Base-by-base conservation (phyloP, 345 rosid species). In the Capsella bursapastoris region DNA sequence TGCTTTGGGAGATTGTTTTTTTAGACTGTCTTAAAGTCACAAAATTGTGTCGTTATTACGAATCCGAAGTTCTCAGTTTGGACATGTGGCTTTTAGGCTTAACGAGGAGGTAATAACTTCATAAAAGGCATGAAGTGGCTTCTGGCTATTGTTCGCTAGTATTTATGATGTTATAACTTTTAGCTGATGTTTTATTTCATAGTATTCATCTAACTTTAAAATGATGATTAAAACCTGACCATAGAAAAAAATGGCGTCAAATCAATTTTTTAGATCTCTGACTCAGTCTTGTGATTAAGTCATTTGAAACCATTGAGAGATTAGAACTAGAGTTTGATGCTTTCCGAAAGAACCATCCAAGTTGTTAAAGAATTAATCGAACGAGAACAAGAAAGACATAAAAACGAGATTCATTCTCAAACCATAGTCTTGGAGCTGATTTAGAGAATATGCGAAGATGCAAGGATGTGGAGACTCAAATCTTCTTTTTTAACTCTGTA, bases 71-170 rank as follows among this genome's bases (percentile, higher is more conserved):
- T 35, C 25, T 5, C 27, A 45, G 27, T 52, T 62, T 41, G 16
- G 69, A 28, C 43, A 15, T 41, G 62, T 73, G 71, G 38, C 72
- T n/a, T 66, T 64, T 74, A 57, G 27, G 60, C 45, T 25, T 47
- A 38, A 15, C 72, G 72, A 74, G 66, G 41, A 57, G 72, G 52
- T 57, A 60, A 60, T 25, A 61, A 4, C 50, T 18, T 50, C 49
- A 57, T 37, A 28, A 74, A 74, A 74, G 59, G 44, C 52, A 2
- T 27, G 32, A 48, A 28, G 13, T 49, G 51, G 72, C 67, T 57
- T n/a, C 28, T 49, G 15, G 37, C 61, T 66, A 13, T 66, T 48
- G 67, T 49, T 53, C 52, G 44, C 67, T 22, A 10, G 43, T 53
- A 41, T 45, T 32, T 45, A 56, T 64, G 11, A 34, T 5, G 1